Percentiles rank a stretch among this genome's conserved stretches.
Evolutionary conservation across 768 basidiomycete species (phyloP).

Genomic region (Agrocybe chaxingu): DNA sequence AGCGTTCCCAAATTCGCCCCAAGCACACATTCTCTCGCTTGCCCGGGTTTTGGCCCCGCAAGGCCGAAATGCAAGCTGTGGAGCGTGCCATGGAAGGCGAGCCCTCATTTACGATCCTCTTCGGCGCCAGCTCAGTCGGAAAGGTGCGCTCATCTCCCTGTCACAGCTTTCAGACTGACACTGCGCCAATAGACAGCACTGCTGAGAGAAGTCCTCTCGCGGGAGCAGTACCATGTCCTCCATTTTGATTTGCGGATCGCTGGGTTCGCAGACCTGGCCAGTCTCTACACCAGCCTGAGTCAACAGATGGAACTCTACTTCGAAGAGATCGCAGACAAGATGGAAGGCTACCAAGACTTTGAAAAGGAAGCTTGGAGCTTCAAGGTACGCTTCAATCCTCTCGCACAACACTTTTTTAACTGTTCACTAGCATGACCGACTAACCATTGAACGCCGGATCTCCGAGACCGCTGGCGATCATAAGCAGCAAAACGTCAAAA

Average conservation of each 20-base stretch:
- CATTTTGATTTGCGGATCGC: conserved; percentile 84
- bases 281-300: conserved; percentile 74
- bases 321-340: conserved; percentile 52
- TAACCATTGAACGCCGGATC: conserved; percentile 64
- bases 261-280: conserved; percentile 78
- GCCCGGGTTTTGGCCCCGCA: conserved; percentile 71
- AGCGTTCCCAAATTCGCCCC: conserved; percentile 61
- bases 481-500: conserved; percentile 52
- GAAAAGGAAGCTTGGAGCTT: conserved; percentile 75
- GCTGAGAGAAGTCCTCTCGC: conserved; percentile 71
- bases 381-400: conserved; percentile 47
- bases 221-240: conserved; percentile 69
- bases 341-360: conserved; percentile 68
- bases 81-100: conserved; percentile 66
- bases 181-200: conserved; percentile 57
- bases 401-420: background rate
- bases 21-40: conserved; percentile 78
- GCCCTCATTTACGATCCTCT: conserved; percentile 77
- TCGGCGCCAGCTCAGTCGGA: conserved; percentile 78
- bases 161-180: background rate
- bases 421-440: conserved; percentile 64
- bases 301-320: conserved; percentile 83
- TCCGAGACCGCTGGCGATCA: conserved; percentile 39
- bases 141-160: conserved; percentile 45
- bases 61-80: conserved; percentile 61